Base-by-base conservation (phyloP, 306 rosid species). In the Arachis stenosperma region DNA sequence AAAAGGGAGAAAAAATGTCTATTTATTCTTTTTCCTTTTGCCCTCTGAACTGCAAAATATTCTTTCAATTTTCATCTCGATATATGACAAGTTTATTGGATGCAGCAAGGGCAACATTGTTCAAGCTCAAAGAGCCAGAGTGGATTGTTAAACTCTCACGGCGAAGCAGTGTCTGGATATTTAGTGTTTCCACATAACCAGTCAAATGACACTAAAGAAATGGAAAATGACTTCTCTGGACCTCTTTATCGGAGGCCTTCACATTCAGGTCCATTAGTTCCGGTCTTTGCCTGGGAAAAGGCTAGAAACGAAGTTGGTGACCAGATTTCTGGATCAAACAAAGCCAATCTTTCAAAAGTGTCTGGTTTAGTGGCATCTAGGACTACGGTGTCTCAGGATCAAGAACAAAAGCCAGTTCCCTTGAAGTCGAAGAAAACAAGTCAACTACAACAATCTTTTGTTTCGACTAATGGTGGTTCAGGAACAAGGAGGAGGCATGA, bases 251-350 rank as follows among this genome's bases (percentile, higher is more conserved):
- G 71, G 74, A 81, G 82, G 79, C 75, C 81, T 81, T 88, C 92
- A 58, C 84, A 79, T 65, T 93, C 98, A 10, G 98, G 98, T 42
- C 93, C 90, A 48, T 74, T 91, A 65, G 74, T 79, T 82, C 88
- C 79, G 43, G 84, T 75, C 36, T 77, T 81, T 44, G 85, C 70
- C 80, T 71, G 79, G 84, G 68, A 75, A 47, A 88, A 80, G 73
- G 68, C 75, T 58, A 83, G 83, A 44, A 88, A 64, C 72, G 90
- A 88, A 73, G 67, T 62, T 61, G 73, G 72, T 79, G 87, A 80
- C 74, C 71, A 15, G 57, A 66, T 60, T 50, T 53, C 52, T 68
- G 50, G 51, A 62, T 70, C 90, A 44, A 82, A 65, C 65, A 75
- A 80, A 78, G 72, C 75, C 70, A 81, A 82, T 79, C 83, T 79